These are phyloP conservation scores for Fusarium lateritium DNA, from an alignment of 2,329 filamentous ascomycete species.

Conservation along the genomic window DNA sequence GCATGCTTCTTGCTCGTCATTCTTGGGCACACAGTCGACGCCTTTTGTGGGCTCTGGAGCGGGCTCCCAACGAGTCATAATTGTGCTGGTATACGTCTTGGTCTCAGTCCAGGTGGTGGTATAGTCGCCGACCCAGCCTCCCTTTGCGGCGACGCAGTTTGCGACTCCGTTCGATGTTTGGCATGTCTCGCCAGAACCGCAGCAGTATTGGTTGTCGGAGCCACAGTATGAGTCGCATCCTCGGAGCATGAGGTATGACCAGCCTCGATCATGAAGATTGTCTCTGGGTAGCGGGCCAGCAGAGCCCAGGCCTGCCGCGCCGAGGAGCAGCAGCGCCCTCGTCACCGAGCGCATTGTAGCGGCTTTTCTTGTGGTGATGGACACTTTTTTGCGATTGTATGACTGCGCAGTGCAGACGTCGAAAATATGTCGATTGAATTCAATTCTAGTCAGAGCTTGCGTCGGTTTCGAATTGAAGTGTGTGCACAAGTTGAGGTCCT, in stretches of 20 bases:
- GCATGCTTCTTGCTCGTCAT: conserved; percentile 72
- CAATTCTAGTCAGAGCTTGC: conserved; percentile 29
- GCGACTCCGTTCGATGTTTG: conserved; percentile 66
- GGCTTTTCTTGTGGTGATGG: conserved; percentile 12
- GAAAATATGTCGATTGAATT: conserved; percentile 20
- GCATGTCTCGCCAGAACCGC: conserved; percentile 64
- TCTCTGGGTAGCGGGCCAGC: conserved; percentile 68
- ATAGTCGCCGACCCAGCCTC: conserved; percentile 55
- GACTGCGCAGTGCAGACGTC: conserved; percentile 24
- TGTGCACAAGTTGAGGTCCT: conserved; percentile 12
- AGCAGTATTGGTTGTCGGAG: conserved; percentile 69
- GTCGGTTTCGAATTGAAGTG: conserved; percentile 25
- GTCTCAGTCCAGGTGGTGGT: conserved; percentile 75
- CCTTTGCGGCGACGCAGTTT: conserved; percentile 61
- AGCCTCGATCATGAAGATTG: conserved; percentile 63
- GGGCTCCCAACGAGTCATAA: conserved; percentile 65
- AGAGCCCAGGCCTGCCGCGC: conserved; percentile 51
- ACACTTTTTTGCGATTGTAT: conserved; percentile 6
- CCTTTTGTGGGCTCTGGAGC: conserved; percentile 62
- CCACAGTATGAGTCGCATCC: conserved; percentile 69
- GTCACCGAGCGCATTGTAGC: conserved; percentile 47
- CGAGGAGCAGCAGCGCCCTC: conserved; percentile 57
- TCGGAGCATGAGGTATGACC: conserved; percentile 65
- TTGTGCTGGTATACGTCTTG: conserved; percentile 71
- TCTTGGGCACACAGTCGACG: conserved; percentile 65